Evolutionary conservation across 2,329 filamentous ascomycete genomes (phyloP), one percentile per base, ranked within the genome.

Genomic region (Trichophyton verrucosum): DNA sequence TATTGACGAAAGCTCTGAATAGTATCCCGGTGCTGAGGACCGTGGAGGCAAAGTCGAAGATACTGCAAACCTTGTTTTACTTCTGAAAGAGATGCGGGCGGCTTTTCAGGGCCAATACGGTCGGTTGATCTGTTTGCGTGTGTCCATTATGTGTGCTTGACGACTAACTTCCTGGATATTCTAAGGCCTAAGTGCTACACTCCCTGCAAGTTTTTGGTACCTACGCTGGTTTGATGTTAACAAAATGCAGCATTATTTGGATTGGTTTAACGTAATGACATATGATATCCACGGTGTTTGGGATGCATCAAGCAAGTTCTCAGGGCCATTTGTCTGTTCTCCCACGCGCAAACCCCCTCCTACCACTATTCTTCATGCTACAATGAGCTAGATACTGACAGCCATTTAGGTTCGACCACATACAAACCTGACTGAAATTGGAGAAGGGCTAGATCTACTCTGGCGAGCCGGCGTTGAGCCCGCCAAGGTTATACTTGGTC

Each of bases 401-500:
- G 4, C 17, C 15, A 24, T 20, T 20, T n/a, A 53, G 27, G 17
- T 53, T 11, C 15, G 47, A 53, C 47, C 47, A 30, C 68, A 69
- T 30, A 69, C 67, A 17, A 70, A 69, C 33, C 46, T 70, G 8
- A 53, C 47, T 24, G 47, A 53, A 53, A 70, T 72, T 17, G 61
- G 67, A 4, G 2, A 63, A 1, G 65, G 62, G 1, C 58, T 73
- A 1, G 62, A 70, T 17, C 58, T 68, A 15, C 63, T 71, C 3
- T 73, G 67, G 71, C 61, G 68, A 8, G 62, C 61, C 33, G 64
- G 64, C 11, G 63, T 73, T 1, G 61, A 64, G 8, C 65, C 71
- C 0, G 27, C 53, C 0, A 67, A 69, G 44, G 66, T 74, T 17
- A 67, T 71, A 20, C 24, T 74, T 2, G 80, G 79, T 0, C 59